Conservation (phyloP, 2,329 filamentous ascomycete species). For the Shiraia bambusicola region DNA sequence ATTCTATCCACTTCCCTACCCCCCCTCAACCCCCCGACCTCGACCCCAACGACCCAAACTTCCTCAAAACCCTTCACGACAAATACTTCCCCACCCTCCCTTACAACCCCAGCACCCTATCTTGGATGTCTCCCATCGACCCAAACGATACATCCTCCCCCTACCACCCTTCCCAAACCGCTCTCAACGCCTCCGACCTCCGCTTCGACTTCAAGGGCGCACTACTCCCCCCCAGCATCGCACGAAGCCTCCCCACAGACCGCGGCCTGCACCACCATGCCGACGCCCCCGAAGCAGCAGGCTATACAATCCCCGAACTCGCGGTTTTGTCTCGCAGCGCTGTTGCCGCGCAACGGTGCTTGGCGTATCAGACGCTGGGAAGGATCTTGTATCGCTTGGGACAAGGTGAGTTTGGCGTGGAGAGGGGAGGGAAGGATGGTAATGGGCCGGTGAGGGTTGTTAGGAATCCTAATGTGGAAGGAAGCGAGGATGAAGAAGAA, state of each 20-base stretch:
- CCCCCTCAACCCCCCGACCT: constrained; percentile 65
- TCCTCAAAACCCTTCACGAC: constrained; percentile 78
- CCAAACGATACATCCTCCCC: constrained; percentile 67
- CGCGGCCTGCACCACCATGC: constrained; percentile 92
- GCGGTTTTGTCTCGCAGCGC: constrained; percentile 76
- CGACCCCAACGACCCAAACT: constrained; percentile 79
- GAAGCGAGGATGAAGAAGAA: constrained; percentile 30
- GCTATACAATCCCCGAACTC: constrained; percentile 88
- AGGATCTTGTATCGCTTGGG: constrained; percentile 82
- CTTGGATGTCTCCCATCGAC: constrained; percentile 78
- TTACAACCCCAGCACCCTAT: constrained; percentile 79
- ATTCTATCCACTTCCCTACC: constrained; percentile 62
- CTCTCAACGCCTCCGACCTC: constrained; percentile 72
- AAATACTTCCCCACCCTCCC: constrained; percentile 93
- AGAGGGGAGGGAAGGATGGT: constrained; percentile 41
- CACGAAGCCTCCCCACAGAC: constrained; percentile 71
- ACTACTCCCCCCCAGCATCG: constrained; percentile 74
- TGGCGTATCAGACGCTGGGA: constrained; percentile 89
- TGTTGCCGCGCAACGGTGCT: constrained; percentile 82
- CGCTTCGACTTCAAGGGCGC: constrained; percentile 86
- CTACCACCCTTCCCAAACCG: constrained; percentile 76
- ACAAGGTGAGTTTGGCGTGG: constrained; percentile 66
- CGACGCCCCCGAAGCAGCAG: constrained; percentile 86
- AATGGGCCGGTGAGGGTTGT: constrained; percentile 51
- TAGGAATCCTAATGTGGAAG: constrained; percentile 43